Evolutionary conservation across 2,329 filamentous ascomycete genomes (phyloP).

Genomic region (Aspergillus oerlinghausenensis): DNA sequence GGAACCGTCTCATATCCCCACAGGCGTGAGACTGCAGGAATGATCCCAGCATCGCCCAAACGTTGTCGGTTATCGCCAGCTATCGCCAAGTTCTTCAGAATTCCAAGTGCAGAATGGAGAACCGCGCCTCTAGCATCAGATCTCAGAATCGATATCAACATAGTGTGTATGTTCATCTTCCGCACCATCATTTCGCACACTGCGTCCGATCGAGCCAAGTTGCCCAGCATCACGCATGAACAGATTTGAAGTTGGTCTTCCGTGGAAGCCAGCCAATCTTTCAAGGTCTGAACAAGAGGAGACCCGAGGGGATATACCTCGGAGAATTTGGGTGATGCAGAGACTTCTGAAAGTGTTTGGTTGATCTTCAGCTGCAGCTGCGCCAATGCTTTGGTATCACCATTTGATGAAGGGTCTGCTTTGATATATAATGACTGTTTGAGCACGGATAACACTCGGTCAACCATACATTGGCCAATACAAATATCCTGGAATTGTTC

Average conservation of each 20-base stretch:
- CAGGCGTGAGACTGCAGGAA: slow-evolving; percentile 35
- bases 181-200: slow-evolving; percentile 39
- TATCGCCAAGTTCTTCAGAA: slow-evolving; percentile 47
- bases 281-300: slow-evolving; percentile 31
- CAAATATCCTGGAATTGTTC: slow-evolving; percentile 37
- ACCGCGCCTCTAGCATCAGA: slow-evolving; percentile 37
- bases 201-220: slow-evolving; percentile 42
- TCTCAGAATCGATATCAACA: slow-evolving; percentile 38
- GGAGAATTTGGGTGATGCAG: slow-evolving; percentile 33
- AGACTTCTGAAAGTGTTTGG: slow-evolving; percentile 39
- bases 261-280: slow-evolving; percentile 35
- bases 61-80: slow-evolving; percentile 37
- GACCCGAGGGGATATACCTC: slow-evolving; percentile 37
- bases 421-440: slow-evolving; percentile 26
- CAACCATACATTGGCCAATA: slow-evolving; percentile 29
- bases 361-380: slow-evolving; percentile 37
- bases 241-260: slow-evolving; percentile 45
- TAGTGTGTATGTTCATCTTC: slow-evolving; percentile 36
- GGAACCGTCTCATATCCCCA: slow-evolving; percentile 41
- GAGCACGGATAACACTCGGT: slow-evolving; percentile 30
- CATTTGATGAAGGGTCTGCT: slow-evolving; percentile 21
- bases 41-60: slow-evolving; percentile 37
- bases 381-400: slow-evolving; percentile 32
- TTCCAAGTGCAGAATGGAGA: slow-evolving; percentile 42
- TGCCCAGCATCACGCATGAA: slow-evolving; percentile 46